phyloP scores from a whole-genome alignment of 495 filamentous ascomycete genomes.

The Xylaria curta region DNA sequence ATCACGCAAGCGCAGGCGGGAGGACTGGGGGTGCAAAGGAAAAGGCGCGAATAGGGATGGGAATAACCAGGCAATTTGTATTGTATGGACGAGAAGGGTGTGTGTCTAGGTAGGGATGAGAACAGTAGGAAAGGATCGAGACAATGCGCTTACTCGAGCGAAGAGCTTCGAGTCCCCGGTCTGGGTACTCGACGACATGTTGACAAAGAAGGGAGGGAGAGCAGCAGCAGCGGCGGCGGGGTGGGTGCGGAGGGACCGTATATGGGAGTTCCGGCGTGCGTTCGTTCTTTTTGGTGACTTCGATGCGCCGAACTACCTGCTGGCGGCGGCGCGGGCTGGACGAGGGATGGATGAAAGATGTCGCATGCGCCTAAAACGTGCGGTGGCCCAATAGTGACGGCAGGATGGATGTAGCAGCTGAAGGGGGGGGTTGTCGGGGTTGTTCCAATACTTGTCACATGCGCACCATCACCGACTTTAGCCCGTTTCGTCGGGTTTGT shows the following conservation, averaged over 20 bases:
- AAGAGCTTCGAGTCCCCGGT: conserved; percentile 98
- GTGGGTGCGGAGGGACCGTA: conserved; percentile 17
- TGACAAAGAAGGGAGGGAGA: conserved; percentile 14
- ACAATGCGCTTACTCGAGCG: conserved; percentile 80
- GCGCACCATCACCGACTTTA: conserved; percentile 34
- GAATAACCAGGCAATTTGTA: neutral
- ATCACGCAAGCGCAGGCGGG: neutral
- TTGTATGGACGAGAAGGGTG: neutral
- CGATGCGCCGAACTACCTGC: conserved; percentile 17
- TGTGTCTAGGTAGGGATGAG: conserved; percentile 3
- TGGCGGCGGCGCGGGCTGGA: conserved; percentile 7
- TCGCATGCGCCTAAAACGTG: conserved; percentile 26
- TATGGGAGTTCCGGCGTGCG: conserved; percentile 17
- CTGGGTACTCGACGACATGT: conserved; percentile 62
- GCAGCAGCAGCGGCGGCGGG: neutral
- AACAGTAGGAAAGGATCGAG: conserved; percentile 17
- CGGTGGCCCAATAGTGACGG: conserved; percentile 37
- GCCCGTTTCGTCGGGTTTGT: conserved; percentile 25
- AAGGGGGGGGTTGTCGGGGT: conserved; percentile 23
- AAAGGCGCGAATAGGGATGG: neutral
- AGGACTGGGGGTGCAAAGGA: neutral
- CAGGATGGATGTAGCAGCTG: conserved; percentile 30
- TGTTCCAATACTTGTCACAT: conserved; percentile 39
- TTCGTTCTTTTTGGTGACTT: conserved; percentile 54
- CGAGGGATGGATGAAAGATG: conserved; percentile 25